Evolutionary conservation across 192 early-diverging fungal genomes (phyloP), one percentile per base, ranked within the genome.

Genomic region (Podochytrium sp.): DNA sequence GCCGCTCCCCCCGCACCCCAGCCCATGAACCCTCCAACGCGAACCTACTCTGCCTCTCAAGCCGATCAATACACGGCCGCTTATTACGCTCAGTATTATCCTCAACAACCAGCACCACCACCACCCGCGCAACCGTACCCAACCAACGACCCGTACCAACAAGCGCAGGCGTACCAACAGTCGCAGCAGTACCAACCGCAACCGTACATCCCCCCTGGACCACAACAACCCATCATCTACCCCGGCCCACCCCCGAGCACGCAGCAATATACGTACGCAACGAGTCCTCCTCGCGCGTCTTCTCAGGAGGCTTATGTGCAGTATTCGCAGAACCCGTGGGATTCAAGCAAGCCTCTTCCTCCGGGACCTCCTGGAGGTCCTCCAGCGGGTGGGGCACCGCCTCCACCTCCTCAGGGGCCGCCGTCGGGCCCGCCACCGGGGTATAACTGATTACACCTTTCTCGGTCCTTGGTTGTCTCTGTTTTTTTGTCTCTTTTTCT

Each of bases 71-170:
- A 61, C 59, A 30, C 47, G 38, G 27, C 33, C 23, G 49, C 50
- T 14, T 69, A 69, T 35, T 69, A 69, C 35, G 12, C 47, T 16
- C 66, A 69, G 23, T 69, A 69, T 37, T 35, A 55, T 5, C 66
- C 66, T 27, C 66, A 69, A 41, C 66, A 69, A 55, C 51, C 66
- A 69, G 50, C 47, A 6, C 40, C 51, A n/a, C 66, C 27, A 25
- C 49, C 33, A 51, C 10, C n/a, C n/a, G n/a, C 25, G 23, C 40
- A 69, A 35, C 40, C 42, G 6, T 34, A 55, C n/a, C 35, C 60
- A 0, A 7, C 30, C 12, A 18, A 25, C 33, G 20, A 63, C 20
- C 43, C 20, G 43, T 18, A 51, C 34, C 16, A 18, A 10, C 60
- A 38, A 1, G 20, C 7, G 16, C 10, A 27, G 20, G 10, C 12